Percentiles rank a stretch among this genome's conserved stretches.
These are phyloP conservation scores for Jaltomata sinuosa DNA, from an alignment of 257 asterid genomes.

Conservation along the genomic window DNA sequence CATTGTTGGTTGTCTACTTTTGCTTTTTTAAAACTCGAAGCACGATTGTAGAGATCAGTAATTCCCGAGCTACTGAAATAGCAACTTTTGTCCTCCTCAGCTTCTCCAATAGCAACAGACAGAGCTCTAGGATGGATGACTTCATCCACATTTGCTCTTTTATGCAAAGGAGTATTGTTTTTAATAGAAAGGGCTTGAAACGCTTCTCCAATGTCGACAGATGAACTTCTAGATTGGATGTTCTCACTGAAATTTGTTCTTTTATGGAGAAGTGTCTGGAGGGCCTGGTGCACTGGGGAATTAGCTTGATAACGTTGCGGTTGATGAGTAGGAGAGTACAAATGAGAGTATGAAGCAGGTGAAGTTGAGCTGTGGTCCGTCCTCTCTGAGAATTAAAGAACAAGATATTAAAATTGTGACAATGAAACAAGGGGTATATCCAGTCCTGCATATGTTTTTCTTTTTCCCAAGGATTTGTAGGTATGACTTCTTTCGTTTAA, in stretches of 20 bases:
- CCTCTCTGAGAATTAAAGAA: constrained; percentile 32
- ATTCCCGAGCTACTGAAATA: constrained; percentile 1
- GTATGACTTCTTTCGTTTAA: neutral
- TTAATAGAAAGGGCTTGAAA: neutral
- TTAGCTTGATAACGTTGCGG: constrained; percentile 58
- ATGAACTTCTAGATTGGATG: constrained; percentile 6
- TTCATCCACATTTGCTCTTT: constrained; percentile 14
- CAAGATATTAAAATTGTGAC: neutral
- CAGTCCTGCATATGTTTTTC: neutral
- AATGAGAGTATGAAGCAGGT: constrained; percentile 21
- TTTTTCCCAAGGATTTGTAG: neutral
- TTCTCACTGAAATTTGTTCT: constrained; percentile 27
- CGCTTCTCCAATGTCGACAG: constrained; percentile 5
- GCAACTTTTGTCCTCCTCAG: neutral
- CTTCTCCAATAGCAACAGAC: neutral
- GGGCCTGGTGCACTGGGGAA: constrained; percentile 33
- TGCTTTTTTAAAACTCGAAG: neutral
- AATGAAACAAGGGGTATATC: neutral
- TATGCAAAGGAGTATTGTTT: neutral
- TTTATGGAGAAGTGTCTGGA: constrained; percentile 27
- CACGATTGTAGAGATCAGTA: neutral
- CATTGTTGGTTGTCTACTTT: constrained; percentile 10
- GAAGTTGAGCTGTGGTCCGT: constrained; percentile 25
- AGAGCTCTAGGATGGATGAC: constrained; percentile 28
- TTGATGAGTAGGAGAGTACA: constrained; percentile 49